Evolutionary conservation across 345 rosid genomes (phyloP), one percentile per base, ranked within the genome.

Genomic region (Ricinus communis): DNA sequence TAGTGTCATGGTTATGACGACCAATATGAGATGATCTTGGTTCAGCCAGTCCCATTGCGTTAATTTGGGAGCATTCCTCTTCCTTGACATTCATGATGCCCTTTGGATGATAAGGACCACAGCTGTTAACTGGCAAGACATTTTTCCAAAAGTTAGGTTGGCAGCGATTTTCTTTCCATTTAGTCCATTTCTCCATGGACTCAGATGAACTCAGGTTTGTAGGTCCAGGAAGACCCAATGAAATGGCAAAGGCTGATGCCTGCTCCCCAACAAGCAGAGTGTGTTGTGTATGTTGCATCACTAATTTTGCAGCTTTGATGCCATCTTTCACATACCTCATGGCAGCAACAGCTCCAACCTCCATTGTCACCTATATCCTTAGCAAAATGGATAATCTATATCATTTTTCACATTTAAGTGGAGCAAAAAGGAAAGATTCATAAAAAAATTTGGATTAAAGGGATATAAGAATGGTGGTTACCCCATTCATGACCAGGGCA

Each of bases 341-440:
- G 51, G 91, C 97, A 83, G 95, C 98, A 76, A 94, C 93, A 65
- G 98, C 98, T 77, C 98, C 98, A 66, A 88, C 96, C 85, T 91
- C 98, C 98, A 94, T 94, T 5, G 96, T 94, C 52, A 84, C 92
- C 98, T 91, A 86, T 58, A 60, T 79, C 82, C 90, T 89, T 85
- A 76, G 76, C 83, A 63, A 85, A 55, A 70, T 31, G 52, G 53
- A 73, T 62, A 49, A 69, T 58, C 31, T 15, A 21, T 36, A 30
- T 73, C 72, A 69, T 66, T 75, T 75, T 33, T 11, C 31, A 16
- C 65, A 58, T 38, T 16, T 27, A 9, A 51, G 27, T 49, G 40
- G 72, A 69, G 28, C 68, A 65, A 70, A 14, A 54, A 14, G 3
- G 63, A 58, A 40, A 71, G 45, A 14, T 45, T 19, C 38, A 54